phyloP scores from a whole-genome alignment of 768 basidiomycete species.

The Imleria badia region DNA sequence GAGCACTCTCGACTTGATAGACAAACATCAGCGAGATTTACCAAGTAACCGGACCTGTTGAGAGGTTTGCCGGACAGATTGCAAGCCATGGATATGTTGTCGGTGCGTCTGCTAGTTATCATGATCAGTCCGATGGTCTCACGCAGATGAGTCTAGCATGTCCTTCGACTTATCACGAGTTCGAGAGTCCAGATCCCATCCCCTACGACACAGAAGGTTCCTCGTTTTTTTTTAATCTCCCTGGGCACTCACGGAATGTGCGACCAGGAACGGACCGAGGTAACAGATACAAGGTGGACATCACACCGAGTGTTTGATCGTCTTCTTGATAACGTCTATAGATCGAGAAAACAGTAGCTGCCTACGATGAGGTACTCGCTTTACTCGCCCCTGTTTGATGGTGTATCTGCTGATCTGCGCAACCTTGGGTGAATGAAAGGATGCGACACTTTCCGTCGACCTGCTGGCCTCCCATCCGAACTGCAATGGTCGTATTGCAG shows the following conservation, averaged over 20 bases:
- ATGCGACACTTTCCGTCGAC: conserved; percentile 76
- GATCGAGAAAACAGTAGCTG: conserved; percentile 85
- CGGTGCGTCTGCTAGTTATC: conserved; percentile 44
- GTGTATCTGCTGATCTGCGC: neutral
- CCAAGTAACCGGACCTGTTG: conserved; percentile 96
- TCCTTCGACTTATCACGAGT: conserved; percentile 89
- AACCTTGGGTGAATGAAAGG: conserved; percentile 42
- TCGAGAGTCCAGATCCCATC: conserved; percentile 83
- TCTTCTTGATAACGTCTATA: conserved; percentile 31
- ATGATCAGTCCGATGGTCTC: neutral
- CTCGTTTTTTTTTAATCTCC: neutral
- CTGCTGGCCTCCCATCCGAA: conserved; percentile 68
- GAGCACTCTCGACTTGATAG: neutral
- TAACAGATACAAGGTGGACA: conserved; percentile 81
- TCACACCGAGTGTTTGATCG: neutral
- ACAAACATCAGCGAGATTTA: conserved; percentile 78
- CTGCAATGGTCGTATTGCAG: conserved; percentile 90
- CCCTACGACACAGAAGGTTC: conserved; percentile 84
- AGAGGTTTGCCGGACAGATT: conserved; percentile 85
- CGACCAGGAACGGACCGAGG: conserved; percentile 77
- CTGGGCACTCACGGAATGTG: neutral
- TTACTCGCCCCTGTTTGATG: neutral
- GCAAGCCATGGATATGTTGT: conserved; percentile 85
- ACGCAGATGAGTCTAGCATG: conserved; percentile 49
- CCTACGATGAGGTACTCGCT: conserved; percentile 76